phyloP scores from a whole-genome alignment of 2,329 filamentous ascomycete species.

The Botrytis medusae region DNA sequence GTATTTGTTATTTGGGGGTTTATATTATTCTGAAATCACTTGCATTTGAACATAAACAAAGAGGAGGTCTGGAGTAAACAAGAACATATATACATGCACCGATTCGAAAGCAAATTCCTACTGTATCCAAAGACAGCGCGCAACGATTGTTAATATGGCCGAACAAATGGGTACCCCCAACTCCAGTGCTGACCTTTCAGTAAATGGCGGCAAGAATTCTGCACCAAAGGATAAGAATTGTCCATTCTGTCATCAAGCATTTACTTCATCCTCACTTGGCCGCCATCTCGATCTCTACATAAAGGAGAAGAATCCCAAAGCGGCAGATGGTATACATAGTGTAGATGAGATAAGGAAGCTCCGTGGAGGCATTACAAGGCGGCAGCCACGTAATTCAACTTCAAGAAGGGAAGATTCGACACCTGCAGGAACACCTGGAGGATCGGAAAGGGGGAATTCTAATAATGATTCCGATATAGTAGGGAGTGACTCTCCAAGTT shows the following conservation, averaged over 20 bases:
- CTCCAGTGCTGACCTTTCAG: constrained; percentile 39
- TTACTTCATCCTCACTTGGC: constrained; percentile 90
- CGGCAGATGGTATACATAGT: constrained; percentile 82
- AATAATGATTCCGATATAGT: constrained; percentile 38
- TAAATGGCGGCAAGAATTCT: constrained; percentile 35
- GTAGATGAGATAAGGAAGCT: constrained; percentile 85
- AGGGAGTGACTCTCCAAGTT: constrained; percentile 39
- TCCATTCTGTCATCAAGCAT: constrained; percentile 83
- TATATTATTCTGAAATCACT: constrained; percentile 15
- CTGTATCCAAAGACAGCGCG: constrained; percentile 12
- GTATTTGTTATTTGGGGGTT: constrained; percentile 12
- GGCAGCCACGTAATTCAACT: constrained; percentile 71
- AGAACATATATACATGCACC: background rate
- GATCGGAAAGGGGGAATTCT: constrained; percentile 38
- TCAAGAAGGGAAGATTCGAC: constrained; percentile 57
- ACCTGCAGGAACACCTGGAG: constrained; percentile 52
- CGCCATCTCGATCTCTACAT: constrained; percentile 94
- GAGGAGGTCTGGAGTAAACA: background rate
- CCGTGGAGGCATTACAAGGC: constrained; percentile 80
- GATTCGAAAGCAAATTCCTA: constrained; percentile 1
- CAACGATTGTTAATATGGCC: constrained; percentile 32
- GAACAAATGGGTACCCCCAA: constrained; percentile 40
- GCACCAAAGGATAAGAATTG: constrained; percentile 78
- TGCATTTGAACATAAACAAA: constrained; percentile 4
- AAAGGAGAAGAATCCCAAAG: constrained; percentile 87